These are phyloP conservation scores for Epicoccum nigrum DNA, from an alignment of 2,329 filamentous ascomycete species.

Conservation along the genomic window DNA sequence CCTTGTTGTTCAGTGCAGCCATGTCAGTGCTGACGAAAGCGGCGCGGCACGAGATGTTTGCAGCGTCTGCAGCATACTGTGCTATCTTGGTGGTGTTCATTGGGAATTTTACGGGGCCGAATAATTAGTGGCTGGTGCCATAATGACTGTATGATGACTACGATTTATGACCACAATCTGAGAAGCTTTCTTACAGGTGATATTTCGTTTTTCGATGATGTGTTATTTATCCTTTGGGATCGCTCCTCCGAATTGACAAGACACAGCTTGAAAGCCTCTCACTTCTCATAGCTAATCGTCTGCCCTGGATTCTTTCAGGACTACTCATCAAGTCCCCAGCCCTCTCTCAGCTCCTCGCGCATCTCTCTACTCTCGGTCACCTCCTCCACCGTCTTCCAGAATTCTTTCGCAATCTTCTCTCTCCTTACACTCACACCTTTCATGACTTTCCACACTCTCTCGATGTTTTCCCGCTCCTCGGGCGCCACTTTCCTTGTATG, in stretches of 20 bases:
- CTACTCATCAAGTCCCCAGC: slow-evolving; percentile 45
- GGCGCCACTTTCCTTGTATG: slow-evolving; percentile 54
- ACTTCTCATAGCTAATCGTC: too few species aligned
- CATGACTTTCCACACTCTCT: slow-evolving; percentile 55
- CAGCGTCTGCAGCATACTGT: slow-evolving; percentile 49
- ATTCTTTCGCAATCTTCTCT: slow-evolving; percentile 56
- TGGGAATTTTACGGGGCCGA: slow-evolving; percentile 47
- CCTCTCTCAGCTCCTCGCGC: slow-evolving; percentile 58
- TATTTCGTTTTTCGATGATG: too few species aligned
- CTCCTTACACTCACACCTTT: slow-evolving; percentile 48
- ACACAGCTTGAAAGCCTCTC: too few species aligned
- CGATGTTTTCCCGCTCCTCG: slow-evolving; percentile 56
- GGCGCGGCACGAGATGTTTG: slow-evolving; percentile 46
- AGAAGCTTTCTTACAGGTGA: too few species aligned
- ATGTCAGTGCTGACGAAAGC: slow-evolving; percentile 48
- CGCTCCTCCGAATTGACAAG: too few species aligned
- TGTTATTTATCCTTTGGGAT: too few species aligned
- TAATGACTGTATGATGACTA: too few species aligned
- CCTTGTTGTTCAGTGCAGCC: slow-evolving; percentile 45
- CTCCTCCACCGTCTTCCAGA: slow-evolving; percentile 59
- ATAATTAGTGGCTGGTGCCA: slow-evolving; percentile 23
- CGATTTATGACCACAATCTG: too few species aligned
- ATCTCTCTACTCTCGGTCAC: slow-evolving; percentile 55
- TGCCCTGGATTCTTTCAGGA: not conserved
- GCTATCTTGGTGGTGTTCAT: slow-evolving; percentile 50